phyloP scores from a whole-genome alignment of 2,329 filamentous ascomycete genomes.

The Stromatinia cepivora region DNA sequence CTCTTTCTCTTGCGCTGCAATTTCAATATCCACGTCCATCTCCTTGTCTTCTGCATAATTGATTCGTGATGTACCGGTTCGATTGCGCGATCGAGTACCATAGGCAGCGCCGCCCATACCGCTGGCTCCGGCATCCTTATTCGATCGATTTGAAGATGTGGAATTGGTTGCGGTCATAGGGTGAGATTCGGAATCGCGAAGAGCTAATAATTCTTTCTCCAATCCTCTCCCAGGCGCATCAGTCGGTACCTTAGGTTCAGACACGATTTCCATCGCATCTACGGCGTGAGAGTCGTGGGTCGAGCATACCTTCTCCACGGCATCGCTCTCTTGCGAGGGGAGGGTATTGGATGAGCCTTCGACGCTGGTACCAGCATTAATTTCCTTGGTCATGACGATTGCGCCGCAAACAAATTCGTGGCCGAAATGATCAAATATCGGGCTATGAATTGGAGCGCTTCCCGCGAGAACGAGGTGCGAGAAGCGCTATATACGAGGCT shows the following conservation, averaged over 20 bases:
- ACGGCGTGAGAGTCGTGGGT: conserved; percentile 26
- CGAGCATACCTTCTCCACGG: conserved; percentile 20
- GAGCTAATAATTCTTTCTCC: conserved; percentile 26
- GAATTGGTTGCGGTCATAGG: conserved; percentile 52
- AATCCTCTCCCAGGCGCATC: conserved; percentile 25
- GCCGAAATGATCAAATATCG: conserved; percentile 14
- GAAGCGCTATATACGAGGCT: conserved; percentile 41
- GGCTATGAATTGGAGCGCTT: conserved; percentile 36
- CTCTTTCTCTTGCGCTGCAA: conserved; percentile 56
- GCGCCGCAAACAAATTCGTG: conserved; percentile 20
- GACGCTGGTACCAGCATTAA: conserved; percentile 36
- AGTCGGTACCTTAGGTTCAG: conserved; percentile 18
- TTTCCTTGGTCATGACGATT: conserved; percentile 38
- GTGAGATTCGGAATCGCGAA: conserved; percentile 42
- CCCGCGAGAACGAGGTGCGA: conserved; percentile 38
- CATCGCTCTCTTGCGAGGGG: conserved; percentile 31
- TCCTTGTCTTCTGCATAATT: conserved; percentile 97
- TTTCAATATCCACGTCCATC: conserved; percentile 86
- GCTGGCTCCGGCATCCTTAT: conserved; percentile 48
- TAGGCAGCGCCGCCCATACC: conserved; percentile 52
- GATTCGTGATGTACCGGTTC: conserved; percentile 73
- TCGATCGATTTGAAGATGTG: conserved; percentile 48
- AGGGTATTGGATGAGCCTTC: conserved; percentile 28
- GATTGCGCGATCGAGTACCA: conserved; percentile 91
- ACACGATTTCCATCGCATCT: conserved; percentile 24